Base-by-base conservation (phyloP, 768 basidiomycete species). In the Amanita polypyramis region DNA sequence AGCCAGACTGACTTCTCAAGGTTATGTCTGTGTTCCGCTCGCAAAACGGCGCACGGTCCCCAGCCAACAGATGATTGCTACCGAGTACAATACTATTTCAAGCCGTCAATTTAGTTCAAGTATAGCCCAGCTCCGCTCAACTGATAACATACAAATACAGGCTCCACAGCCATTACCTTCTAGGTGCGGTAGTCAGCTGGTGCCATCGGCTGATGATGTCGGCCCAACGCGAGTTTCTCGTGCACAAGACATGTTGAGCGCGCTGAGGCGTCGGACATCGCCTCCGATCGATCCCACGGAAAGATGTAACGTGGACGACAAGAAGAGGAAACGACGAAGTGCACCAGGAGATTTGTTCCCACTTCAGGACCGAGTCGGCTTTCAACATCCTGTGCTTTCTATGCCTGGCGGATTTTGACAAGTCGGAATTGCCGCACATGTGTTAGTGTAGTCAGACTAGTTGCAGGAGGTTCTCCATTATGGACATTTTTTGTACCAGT, bases 241-340 rank as follows among this genome's bases (percentile, higher is more conserved):
- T 37, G 75, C 80, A 5, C 70, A 72, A 46, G 71, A 78, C 56
- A 84, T 88, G 85, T 70, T 85, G 45, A 72, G 69, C 25, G 76
- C 77, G 14, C 69, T 89, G 52, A 68, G 70, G 54, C 75, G 79
- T 45, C 76, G 82, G 56, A 77, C 73, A 5, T 51, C 69, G 43
- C 65, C 70, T 9, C 63, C 64, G n/a, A 68, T 67, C 23, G 51
- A 59, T 32, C 58, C 62, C 42, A 29, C 46, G 33, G 51, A 51
- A 25, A 55, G 45, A 21, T 46, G 51, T 49, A 38, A 51, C 39
- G 44, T 54, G 27, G 56, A 56, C 23, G 66, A 63, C 50, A 64
- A 68, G 21, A 61, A 69, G 52, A 68, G 65, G 60, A 75, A 70
- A 60, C 73, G 82, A 43, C 70, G 70, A 55, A 82, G 80, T 57